Percentiles rank a stretch among this genome's conserved stretches.
These are phyloP conservation scores for Thyridium curvatum DNA, from an alignment of 2,329 filamentous ascomycete genomes.

Conservation along the genomic window DNA sequence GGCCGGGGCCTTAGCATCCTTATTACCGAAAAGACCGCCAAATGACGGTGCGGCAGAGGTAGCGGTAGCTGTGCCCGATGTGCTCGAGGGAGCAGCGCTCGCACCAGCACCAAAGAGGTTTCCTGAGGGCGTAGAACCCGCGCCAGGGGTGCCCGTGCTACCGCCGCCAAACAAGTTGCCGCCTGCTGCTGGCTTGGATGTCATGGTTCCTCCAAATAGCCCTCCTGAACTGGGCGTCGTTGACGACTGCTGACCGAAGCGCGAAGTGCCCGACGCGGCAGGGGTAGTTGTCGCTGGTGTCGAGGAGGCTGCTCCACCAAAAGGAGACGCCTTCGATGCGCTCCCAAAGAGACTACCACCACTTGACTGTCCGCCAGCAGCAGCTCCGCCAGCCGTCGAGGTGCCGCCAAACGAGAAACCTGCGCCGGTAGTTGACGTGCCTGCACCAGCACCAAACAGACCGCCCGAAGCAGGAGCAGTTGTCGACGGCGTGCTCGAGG, in stretches of 20 bases:
- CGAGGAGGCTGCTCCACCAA: slow-evolving; percentile 3
- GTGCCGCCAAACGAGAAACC: slow-evolving; percentile 19
- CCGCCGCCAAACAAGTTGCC: slow-evolving; percentile 26
- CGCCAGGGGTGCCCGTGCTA: slow-evolving; percentile 17
- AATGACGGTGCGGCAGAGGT: no score
- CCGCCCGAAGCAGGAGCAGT: slow-evolving; percentile 29
- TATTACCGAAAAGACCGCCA: slow-evolving; percentile 4
- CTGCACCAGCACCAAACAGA: slow-evolving; percentile 30
- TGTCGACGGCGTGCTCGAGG: slow-evolving; percentile 28
- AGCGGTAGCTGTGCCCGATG: slow-evolving; percentile 2
- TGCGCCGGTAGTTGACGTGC: slow-evolving; percentile 19
- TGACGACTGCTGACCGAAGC: background rate
- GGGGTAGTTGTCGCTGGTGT: background rate
- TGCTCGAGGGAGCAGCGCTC: slow-evolving; percentile 2
- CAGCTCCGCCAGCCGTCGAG: slow-evolving; percentile 5
- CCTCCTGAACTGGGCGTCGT: background rate
- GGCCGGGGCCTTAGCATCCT: slow-evolving; percentile 7
- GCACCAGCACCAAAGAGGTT: no score
- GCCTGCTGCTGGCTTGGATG: slow-evolving; percentile 8
- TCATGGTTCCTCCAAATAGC: slow-evolving; percentile 6
- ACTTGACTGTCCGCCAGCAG: slow-evolving; percentile 7
- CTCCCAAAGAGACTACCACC: slow-evolving; percentile 16
- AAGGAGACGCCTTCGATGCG: slow-evolving; percentile 3
- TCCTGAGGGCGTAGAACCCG: no score
- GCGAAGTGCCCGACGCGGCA: background rate